Conservation (phyloP, 495 filamentous ascomycete species). For the Trichodelitschia bisporula region DNA sequence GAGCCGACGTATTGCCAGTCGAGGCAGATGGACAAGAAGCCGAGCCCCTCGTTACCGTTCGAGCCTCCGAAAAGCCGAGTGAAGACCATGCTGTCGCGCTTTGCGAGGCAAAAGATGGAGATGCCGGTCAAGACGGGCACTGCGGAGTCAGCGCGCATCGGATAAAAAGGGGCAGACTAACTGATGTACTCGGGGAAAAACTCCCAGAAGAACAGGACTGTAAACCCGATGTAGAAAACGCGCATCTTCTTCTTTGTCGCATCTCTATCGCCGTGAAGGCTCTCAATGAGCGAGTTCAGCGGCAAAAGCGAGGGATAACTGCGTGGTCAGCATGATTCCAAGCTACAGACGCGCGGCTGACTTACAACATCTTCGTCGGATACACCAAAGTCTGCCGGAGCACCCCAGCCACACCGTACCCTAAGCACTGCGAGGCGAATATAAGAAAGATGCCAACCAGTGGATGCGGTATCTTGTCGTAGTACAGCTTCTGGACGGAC, state of each 20-base stretch:
- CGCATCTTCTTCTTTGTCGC: constrained; percentile 17
- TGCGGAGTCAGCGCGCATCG: background rate
- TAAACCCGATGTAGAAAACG: constrained; percentile 20
- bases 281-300: constrained; percentile 19
- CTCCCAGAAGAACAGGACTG: constrained; percentile 22
- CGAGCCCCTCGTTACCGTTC: constrained; percentile 24
- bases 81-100: constrained; percentile 19
- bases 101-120: constrained; percentile 30
- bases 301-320: constrained; percentile 19
- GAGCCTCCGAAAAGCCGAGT: constrained; percentile 28
- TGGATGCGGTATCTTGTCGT: constrained; percentile 15
- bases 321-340: too few relatives aligned
- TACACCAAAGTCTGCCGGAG: constrained; percentile 27
- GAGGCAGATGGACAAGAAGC: constrained; percentile 22
- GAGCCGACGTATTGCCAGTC: constrained; percentile 31
- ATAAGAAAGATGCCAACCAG: constrained; percentile 18
- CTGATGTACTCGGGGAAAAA: constrained; percentile 30
- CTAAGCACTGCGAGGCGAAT: constrained; percentile 23
- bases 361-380: constrained; percentile 26
- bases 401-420: constrained; percentile 28
- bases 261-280: constrained; percentile 11
- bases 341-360: too few relatives aligned
- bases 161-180: background rate
- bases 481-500: constrained; percentile 22
- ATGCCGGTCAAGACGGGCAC: constrained; percentile 26